Base-by-base conservation (phyloP, 345 rosid genomes). In the Eucalyptus sp. region DNA sequence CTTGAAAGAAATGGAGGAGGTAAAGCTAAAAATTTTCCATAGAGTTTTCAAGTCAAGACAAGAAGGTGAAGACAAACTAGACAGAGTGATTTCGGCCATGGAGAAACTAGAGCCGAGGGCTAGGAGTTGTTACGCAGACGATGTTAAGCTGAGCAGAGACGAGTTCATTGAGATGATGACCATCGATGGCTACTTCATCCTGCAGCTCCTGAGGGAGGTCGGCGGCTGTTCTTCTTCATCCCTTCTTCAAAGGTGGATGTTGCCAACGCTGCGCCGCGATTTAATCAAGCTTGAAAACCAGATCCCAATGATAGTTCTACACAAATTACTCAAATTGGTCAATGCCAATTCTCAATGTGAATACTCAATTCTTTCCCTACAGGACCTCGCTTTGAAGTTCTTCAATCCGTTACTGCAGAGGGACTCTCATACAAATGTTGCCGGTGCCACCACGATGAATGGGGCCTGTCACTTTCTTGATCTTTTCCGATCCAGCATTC, bases 241-340 rank as follows among this genome's bases (percentile, higher is more conserved):
- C 49, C 50, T 48, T 29, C 16, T 37, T 37, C 83, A 37, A 37
- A 89, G 90, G 41, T 91, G 93, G 93, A 92, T 91, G 92, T 88
- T 91, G 66, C 91, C 90, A 8, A 88, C 88, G 15, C 88, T 91
- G 80, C 91, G 87, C 20, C 80, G 86, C 1, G 92, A 91, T 85
- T 20, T 91, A 62, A 89, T 92, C 60, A 92, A 87, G 91, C 92
- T 92, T 20, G 91, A 92, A 25, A 92, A 92, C 79, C 91, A 91
- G 84, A 87, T 92, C 15, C 91, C 92, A 6, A 64, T 91, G 18
- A 37, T 84, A 64, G 90, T 92, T 33, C 33, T 91, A 10, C 71
- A 83, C 87, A 51, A 58, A 86, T 50, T 92, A 50, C 86, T 90
- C 58, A 33, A 71, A 9, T 18, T 71, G 46, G 20, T 33, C 81